Evolutionary conservation across 1,284 basidiomycete genomes (phyloP), one percentile per base, ranked within the genome.

Genomic region (Vanrija sp.): DNA sequence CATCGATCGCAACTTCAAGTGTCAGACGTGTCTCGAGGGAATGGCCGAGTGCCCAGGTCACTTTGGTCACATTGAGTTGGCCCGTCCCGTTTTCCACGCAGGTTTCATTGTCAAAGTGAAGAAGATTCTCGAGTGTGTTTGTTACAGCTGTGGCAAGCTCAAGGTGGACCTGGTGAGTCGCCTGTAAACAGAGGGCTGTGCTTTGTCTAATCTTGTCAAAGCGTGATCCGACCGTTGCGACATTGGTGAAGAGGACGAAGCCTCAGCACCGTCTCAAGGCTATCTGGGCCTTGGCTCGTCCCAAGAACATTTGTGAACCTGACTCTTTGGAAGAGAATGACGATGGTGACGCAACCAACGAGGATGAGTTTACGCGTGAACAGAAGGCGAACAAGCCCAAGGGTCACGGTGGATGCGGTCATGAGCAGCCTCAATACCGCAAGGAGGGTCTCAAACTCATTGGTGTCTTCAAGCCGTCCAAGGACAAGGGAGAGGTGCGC

Each of bases 31-130:
- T 78, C 93, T 93, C 69, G 93, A 97, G 83, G 95, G 94, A 48
- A 96, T 95, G 91, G 87, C 91, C 29, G 91, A 95, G 74, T 95
- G 93, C 79, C 95, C 96, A 29, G 96, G 96, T 54, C 96, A 98
- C 78, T 99, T 98, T 79, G 95, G 94, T 56, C 93, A 98, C 78
- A 94, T 98, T 69, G 96, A 99, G 80, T 81, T 99, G 66, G 93
- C 93, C 48, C 83, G 91, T 65, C 94, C 95, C 16, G 93, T 97
- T 29, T 98, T 94, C 73, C 95, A 98, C 76, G 90, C 92, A 75
- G 96, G 96, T 51, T 99, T 98, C 80, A 86, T 98, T 69, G 85
- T 91, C 77, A 98, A 98, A 85, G 93, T 98, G 76, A 99, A 99
- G 82, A 98, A 99, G 83, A 97, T 99, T 70, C 80, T 98, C 79